phyloP scores from a whole-genome alignment of 2,329 filamentous ascomycete genomes.

The Stemphylium lycopersici region DNA sequence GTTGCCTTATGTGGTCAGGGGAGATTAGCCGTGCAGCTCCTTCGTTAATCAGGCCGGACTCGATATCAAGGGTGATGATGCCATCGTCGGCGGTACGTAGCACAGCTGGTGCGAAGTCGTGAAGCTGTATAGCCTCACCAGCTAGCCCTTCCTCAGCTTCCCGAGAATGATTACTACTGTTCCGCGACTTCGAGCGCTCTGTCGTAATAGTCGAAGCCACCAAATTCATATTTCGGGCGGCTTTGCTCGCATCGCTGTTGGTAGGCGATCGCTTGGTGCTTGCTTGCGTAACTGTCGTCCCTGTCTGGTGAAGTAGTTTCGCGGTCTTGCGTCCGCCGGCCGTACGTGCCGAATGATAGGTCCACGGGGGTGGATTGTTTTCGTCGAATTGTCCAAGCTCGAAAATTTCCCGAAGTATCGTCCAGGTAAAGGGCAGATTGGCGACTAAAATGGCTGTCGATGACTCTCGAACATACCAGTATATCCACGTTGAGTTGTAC shows the following conservation, averaged over 20 bases:
- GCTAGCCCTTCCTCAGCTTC: constrained; percentile 18
- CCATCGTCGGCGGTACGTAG: constrained; percentile 1
- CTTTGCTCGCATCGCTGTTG: constrained; percentile 15
- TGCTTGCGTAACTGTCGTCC: constrained; percentile 7
- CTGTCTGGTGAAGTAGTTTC: constrained; percentile 16
- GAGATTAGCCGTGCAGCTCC: constrained; percentile 6
- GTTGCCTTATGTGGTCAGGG: constrained; percentile 2
- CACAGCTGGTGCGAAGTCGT: constrained; percentile 24
- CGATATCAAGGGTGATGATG: constrained; percentile 16
- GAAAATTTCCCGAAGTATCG: constrained; percentile 58
- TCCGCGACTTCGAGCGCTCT: constrained; percentile 3
- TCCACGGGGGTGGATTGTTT: constrained; percentile 34
- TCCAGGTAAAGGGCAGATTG: constrained; percentile 60
- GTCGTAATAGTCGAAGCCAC: constrained; percentile 16
- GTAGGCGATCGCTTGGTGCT: constrained; percentile 11
- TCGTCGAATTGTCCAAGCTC: constrained; percentile 43
- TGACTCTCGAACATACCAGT: constrained; percentile 42
- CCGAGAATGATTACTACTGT: constrained; percentile 16
- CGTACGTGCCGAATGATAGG: constrained; percentile 39
- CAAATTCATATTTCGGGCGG: constrained; percentile 21
- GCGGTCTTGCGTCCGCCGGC: constrained; percentile 31
- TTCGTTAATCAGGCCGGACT: constrained; percentile 8
- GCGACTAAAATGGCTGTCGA: constrained; percentile 52
- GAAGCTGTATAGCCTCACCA: constrained; percentile 10
- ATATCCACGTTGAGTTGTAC: constrained; percentile 36